A percentile compares a stretch with the other conserved stretches of the same genome.
Conservation (phyloP, 2,329 filamentous ascomycete genomes). For the Penicillium frequentans region DNA sequence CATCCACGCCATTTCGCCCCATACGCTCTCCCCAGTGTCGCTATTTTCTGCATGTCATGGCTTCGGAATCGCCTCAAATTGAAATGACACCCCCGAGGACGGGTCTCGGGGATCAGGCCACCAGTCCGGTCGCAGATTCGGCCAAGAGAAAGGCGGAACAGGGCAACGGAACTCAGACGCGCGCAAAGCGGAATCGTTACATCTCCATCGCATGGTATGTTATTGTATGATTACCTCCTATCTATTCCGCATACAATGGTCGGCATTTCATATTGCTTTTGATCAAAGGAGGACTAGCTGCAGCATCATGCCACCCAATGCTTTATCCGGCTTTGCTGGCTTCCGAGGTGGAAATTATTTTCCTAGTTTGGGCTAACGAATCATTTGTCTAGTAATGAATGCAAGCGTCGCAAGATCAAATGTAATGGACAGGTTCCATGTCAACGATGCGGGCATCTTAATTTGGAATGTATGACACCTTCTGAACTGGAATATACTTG, state of each 20-base stretch:
- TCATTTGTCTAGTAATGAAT: conserved; percentile 55
- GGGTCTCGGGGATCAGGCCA: conserved; percentile 23
- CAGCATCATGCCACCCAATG: conserved; percentile 6
- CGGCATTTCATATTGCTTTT: not conserved
- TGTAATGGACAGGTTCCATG: conserved; percentile 67
- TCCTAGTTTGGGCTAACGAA: conserved; percentile 8
- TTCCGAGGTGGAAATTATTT: not conserved
- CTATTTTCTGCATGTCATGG: conserved; percentile 23
- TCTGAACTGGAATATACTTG: not conserved
- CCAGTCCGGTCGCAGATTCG: conserved; percentile 25
- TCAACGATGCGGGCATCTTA: conserved; percentile 64
- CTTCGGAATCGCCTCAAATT: conserved; percentile 35
- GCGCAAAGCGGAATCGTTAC: conserved; percentile 66
- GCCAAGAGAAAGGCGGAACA: conserved; percentile 46
- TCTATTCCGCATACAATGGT: conserved; percentile 2
- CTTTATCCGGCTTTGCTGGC: not conserved
- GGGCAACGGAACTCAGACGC: conserved; percentile 49
- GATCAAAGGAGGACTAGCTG: not conserved
- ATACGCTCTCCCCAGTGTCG: conserved; percentile 4
- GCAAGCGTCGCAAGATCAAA: conserved; percentile 67
- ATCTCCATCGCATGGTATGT: conserved; percentile 66
- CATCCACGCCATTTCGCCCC: conserved; percentile 15
- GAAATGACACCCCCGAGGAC: conserved; percentile 27
- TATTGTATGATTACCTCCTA: conserved; percentile 15
- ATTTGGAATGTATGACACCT: conserved; percentile 53